A percentile compares a stretch with the other conserved stretches of the same genome.
phyloP scores from a whole-genome alignment of 116 monocot species.

The Cymodocea nodosa region DNA sequence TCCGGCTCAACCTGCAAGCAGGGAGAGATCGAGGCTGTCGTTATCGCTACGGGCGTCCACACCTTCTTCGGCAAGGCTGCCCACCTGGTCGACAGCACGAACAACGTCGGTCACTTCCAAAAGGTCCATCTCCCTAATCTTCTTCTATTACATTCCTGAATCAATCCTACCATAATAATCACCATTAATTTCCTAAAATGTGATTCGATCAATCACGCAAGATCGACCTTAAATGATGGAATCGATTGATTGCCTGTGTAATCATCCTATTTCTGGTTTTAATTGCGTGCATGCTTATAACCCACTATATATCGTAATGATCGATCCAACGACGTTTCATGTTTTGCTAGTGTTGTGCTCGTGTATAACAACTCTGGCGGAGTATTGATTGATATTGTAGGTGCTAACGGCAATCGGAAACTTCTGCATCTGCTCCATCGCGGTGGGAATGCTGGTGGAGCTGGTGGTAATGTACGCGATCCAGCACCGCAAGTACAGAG shows the following conservation, averaged over 20 bases:
- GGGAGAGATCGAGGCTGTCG: conserved; percentile 16
- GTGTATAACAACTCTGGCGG: no score
- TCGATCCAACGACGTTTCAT: neutral
- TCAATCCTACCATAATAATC: no score
- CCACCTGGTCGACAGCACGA: conserved; percentile 18
- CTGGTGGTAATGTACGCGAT: conserved; percentile 12
- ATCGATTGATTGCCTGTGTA: no score
- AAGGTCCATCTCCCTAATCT: neutral
- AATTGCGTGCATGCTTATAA: no score
- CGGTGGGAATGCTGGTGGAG: conserved; percentile 11
- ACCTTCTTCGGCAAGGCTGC: conserved; percentile 18
- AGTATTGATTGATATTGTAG: neutral
- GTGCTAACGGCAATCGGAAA: conserved; percentile 11
- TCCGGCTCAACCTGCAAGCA: conserved; percentile 20
- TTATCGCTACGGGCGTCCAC: conserved; percentile 16
- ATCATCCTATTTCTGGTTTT: no score
- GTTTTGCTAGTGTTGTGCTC: neutral
- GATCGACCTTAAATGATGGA: no score
- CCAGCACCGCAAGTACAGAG: conserved; percentile 7
- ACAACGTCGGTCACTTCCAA: conserved; percentile 20
- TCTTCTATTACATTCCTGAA: no score
- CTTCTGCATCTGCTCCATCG: conserved; percentile 14
- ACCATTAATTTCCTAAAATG: no score
- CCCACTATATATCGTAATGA: neutral
- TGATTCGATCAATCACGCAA: no score